Conservation (phyloP, 768 basidiomycete species). For the Macrolepiota fuliginosa region DNA sequence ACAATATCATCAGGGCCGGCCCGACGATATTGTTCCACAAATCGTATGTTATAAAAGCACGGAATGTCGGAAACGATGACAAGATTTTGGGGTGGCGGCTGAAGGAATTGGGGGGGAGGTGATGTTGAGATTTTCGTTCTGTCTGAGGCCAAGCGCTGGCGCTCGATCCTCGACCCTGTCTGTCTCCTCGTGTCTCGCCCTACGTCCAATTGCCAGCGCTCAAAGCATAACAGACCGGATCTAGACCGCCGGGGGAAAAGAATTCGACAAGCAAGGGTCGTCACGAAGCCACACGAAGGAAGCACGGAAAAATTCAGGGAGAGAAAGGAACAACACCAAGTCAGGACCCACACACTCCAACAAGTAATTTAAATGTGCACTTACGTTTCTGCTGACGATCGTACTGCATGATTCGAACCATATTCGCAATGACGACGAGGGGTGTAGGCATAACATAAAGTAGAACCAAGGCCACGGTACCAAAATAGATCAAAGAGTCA, state of each 20-base stretch:
- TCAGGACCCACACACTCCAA: not conserved
- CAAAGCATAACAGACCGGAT: constrained; percentile 12
- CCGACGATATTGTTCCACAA: not conserved
- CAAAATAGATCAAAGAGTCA: not conserved
- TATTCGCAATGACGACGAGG: not conserved
- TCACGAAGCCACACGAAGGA: not conserved
- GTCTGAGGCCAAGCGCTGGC: not conserved
- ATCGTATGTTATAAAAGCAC: not conserved
- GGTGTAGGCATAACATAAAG: not conserved
- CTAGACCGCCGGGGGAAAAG: not conserved
- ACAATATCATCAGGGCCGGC: not conserved
- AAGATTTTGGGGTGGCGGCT: not conserved
- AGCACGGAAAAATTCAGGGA: not conserved
- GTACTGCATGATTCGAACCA: not conserved
- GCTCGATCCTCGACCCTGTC: not conserved
- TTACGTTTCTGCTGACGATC: constrained; percentile 11
- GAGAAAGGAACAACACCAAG: not conserved
- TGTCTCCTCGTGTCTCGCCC: not conserved
- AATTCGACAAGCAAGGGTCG: not conserved
- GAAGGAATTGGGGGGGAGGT: not conserved
- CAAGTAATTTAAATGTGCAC: not conserved
- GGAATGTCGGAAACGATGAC: not conserved
- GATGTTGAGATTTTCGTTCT: no score
- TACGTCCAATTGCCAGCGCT: not conserved
- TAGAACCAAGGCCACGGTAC: not conserved